Evolutionary conservation across 192 early-diverging fungal species (phyloP).

Genomic region (Geranomyces michiganensis): DNA sequence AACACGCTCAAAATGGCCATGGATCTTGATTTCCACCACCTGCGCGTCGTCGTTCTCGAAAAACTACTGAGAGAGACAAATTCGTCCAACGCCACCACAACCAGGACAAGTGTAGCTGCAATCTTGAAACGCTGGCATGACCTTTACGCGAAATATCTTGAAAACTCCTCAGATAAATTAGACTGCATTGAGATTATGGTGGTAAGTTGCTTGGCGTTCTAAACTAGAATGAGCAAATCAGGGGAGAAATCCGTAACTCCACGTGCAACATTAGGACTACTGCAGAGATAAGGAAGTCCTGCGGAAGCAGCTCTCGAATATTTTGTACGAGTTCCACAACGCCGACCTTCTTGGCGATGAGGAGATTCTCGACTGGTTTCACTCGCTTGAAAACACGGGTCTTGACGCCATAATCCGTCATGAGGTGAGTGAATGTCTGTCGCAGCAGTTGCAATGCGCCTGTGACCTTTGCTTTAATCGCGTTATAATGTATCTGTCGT

Average conservation of each 20-base stretch:
- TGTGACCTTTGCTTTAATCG: neutral
- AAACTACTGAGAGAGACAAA: conserved; percentile 68
- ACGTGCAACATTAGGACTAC: neutral
- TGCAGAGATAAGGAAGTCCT: neutral
- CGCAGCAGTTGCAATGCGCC: neutral
- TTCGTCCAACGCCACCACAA: conserved; percentile 40
- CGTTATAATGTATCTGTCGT: neutral
- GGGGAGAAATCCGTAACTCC: neutral
- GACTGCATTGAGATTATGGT: conserved; percentile 4
- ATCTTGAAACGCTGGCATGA: conserved; percentile 9
- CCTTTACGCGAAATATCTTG: conserved; percentile 1
- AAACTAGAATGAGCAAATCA: neutral
- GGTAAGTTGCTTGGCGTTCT: conserved; percentile 1
- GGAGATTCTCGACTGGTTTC: neutral
- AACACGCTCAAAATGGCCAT: conserved; percentile 85
- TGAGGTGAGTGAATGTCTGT: neutral
- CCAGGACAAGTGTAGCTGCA: conserved; percentile 17
- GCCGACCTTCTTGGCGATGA: conserved; percentile 2
- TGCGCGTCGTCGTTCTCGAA: conserved; percentile 76
- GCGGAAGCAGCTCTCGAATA: neutral
- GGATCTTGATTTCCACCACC: conserved; percentile 78
- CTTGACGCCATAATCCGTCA: neutral
- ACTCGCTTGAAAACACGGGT: neutral
- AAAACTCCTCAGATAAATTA: neutral
- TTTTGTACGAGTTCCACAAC: neutral